Evolutionary conservation across 1,284 basidiomycete species (phyloP), one percentile per base, ranked within the genome.

Genomic region (Ganoderma meredithae): DNA sequence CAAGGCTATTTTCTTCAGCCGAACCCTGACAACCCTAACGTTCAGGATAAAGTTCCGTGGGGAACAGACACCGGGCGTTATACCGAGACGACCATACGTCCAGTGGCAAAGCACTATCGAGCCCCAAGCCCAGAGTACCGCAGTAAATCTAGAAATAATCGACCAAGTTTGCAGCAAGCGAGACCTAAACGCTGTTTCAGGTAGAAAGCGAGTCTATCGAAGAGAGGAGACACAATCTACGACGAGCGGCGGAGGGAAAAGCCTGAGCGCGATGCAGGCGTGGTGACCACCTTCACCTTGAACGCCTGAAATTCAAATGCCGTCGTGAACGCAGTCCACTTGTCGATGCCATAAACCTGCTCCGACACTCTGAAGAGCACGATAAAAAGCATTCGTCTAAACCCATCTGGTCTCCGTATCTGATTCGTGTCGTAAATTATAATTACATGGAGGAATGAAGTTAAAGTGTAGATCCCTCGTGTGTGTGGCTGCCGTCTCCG

Each of bases 361-460:
- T 39, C 10, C 27, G 9, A 59, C 15, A 39, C 9, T 41, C 6
- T 19, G 3, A 25, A 12, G 27, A 40, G 22, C 59, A 31, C 27
- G 12, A 22, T 6, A 15, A 25, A 47, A 22, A 10, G 25, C 27
- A 49, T 33, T 33, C 43, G 5, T 55, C 62, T 41, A 53, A 40
- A 40, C 44, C 19, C 49, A 5, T 49, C 15, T 52, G 43, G 27
- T 25, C n/a, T 27, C 52, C 22, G n/a, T 27, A 15, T 53, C 33
- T 39, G 33, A 3, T 31, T 44, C 36, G 17, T 53, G 25, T 49
- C 33, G 56, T 49, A 27, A 31, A 58, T 43, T 65, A 65, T 44
- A 60, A 66, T 62, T 67, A 67, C 39, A 67, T 12, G 7, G 36
- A 47, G 19, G 55, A 31, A 19, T 58, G 33, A 58, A 58, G 55